Percentiles rank a stretch among this genome's conserved stretches.
phyloP scores from a whole-genome alignment of 192 early-diverging fungal genomes.

The Polychytrium aggregatum region DNA sequence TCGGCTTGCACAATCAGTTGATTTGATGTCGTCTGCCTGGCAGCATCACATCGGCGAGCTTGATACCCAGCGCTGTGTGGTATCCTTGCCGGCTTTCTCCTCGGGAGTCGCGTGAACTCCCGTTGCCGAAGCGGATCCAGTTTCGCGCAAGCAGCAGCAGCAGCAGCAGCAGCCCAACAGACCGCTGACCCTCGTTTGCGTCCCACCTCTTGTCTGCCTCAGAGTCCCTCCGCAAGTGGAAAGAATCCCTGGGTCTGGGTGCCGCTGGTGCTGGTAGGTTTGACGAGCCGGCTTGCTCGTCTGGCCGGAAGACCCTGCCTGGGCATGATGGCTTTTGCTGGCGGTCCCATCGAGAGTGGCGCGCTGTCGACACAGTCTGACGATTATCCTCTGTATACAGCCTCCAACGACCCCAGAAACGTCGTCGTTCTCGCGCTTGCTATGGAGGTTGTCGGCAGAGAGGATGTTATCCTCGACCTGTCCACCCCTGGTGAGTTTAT shows the following conservation, averaged over 20 bases:
- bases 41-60: no score
- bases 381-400: conserved; percentile 1
- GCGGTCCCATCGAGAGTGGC: neutral
- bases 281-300: neutral
- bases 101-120: no score
- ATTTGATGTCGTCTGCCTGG: no score
- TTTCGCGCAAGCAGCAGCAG: no score
- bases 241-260: conserved; percentile 82
- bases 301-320: no score
- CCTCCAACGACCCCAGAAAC: conserved; percentile 55
- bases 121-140: no score
- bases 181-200: no score
- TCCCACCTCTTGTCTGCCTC: neutral
- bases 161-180: no score
- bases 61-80: no score
- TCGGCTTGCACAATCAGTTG: no score
- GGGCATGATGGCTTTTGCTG: neutral
- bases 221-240: conserved; percentile 95
- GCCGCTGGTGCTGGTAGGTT: conserved; percentile 24
- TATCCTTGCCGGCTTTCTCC: no score
- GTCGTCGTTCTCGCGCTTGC: conserved; percentile 63
- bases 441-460: conserved; percentile 61
- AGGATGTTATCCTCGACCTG: conserved; percentile 68
- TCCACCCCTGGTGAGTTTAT: conserved; percentile 50
- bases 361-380: neutral